Evolutionary conservation across 2,329 filamentous ascomycete genomes (phyloP), one percentile per base, ranked within the genome.

Genomic region (Ophiocordyceps polyrhachis-furcata): DNA sequence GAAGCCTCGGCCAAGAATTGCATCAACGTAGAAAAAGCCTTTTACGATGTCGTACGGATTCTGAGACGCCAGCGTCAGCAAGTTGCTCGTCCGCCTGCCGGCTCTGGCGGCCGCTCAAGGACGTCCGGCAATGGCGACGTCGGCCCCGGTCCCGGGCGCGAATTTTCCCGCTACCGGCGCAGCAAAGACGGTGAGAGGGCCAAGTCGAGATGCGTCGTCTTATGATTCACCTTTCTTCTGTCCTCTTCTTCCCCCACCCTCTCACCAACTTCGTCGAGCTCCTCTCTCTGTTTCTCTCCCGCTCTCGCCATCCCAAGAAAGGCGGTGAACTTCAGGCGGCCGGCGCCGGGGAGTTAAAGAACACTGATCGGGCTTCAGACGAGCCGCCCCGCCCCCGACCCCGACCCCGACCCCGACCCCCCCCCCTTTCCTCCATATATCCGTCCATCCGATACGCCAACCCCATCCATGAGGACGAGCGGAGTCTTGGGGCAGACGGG

Each of bases 1-100:
- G 89, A 96, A 63, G 88, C 89, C 2, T 95, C 88, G 7, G 89
- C 89, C 32, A 95, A 95, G 69, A 95, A 94, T 61, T 94, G 88
- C 66, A 87, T 95, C 69, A 95, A 96, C 57, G 89, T 95, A 45
- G 91, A 94, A 63, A 96, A 93, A 70, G 89, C 87, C 29, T 96
- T 98, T 59, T 96, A 94, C 64, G 91, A 98, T 58, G 91, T 98
- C 8, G 91, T 96, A 45, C 73, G 91, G 53, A 84, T 91, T 61
- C 69, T 98, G 51, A 80, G 91, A 53, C 78, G 83, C 55, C 87
- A 94, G 64, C 74, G 85, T 55, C 79, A 85, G 54, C 66, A 69
- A 47, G 62, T 66, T 12, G 56, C 66, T 43, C 62, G 66, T 28
- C 63, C 65, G 29, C 51, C 58, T 6, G 58, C 55, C 45, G 56